These are phyloP conservation scores for Pecoramyces ruminantium DNA, from an alignment of 192 early-diverging fungal genomes.

Conservation along the genomic window DNA sequence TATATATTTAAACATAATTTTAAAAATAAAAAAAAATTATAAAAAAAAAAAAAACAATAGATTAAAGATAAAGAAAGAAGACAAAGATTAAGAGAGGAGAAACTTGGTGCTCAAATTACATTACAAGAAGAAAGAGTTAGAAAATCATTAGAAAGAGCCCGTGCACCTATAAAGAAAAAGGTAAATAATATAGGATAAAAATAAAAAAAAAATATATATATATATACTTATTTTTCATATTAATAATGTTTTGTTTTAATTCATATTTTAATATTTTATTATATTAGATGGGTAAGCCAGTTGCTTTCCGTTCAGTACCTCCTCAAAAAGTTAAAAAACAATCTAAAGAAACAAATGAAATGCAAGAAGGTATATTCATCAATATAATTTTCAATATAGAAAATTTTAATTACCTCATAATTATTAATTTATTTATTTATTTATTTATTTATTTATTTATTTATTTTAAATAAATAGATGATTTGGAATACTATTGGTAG, in stretches of 20 bases:
- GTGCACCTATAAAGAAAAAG: constrained; percentile 47
- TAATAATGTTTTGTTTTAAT: too few species aligned
- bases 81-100: constrained; percentile 33
- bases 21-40: too few species aligned
- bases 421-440: too few species aligned
- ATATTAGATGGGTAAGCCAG: constrained; percentile 27
- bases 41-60: constrained; percentile 2
- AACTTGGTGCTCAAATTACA: constrained; percentile 27
- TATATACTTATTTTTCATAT: too few species aligned
- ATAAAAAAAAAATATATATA: neutral
- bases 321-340: constrained; percentile 38
- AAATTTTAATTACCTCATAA: too few species aligned
- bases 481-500: too few species aligned
- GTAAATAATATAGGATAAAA: neutral
- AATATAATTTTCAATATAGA: too few species aligned
- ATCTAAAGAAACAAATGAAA: constrained; percentile 34
- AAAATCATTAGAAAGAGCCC: constrained; percentile 29
- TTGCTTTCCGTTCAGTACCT: constrained; percentile 34
- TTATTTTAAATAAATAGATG: too few species aligned
- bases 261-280: too few species aligned
- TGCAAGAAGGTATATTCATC: constrained; percentile 12
- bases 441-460: too few species aligned
- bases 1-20: too few species aligned
- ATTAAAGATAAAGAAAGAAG: constrained; percentile 40
- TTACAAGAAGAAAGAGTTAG: constrained; percentile 38